Evolutionary conservation across 805 yeast genomes (phyloP).

Genomic region (Kodamaea kaohsiungensis): DNA sequence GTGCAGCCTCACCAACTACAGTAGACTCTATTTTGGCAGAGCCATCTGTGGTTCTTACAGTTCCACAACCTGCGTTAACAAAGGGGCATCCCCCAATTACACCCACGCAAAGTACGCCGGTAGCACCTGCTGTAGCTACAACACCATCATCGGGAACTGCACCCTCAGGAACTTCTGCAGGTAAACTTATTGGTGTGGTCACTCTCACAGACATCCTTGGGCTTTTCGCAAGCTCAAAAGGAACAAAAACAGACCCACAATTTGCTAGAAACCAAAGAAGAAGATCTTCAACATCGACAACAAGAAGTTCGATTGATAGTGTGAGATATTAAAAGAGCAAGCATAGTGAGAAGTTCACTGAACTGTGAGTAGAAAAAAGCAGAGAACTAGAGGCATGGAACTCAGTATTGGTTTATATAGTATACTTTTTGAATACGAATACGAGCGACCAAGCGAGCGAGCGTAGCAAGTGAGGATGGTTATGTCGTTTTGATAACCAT

Average conservation of each 20-base stretch:
- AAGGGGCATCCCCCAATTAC: neutral
- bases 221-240: conserved; percentile 65
- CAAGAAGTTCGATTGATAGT: conserved; percentile 16
- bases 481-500: too few species aligned
- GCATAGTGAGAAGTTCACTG: too few species aligned
- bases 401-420: too few species aligned
- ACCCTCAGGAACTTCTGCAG: conserved; percentile 58
- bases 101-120: neutral
- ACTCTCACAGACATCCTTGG: conserved; percentile 89
- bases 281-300: conserved; percentile 47
- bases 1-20: conserved; percentile 20
- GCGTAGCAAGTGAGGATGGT: too few species aligned
- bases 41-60: neutral
- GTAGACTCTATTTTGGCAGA: conserved; percentile 20
- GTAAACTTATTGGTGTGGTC: conserved; percentile 86
- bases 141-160: neutral
- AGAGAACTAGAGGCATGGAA: too few species aligned
- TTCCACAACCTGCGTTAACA: neutral
- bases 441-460: too few species aligned
- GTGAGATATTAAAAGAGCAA: neutral
- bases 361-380: too few species aligned
- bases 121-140: conserved; percentile 2
- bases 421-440: too few species aligned
- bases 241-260: conserved; percentile 77
- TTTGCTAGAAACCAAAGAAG: conserved; percentile 89